Percentiles rank a stretch among this genome's conserved stretches.
These are phyloP conservation scores for Bruguiera sexangula DNA, from an alignment of 345 rosid species.

Conservation along the genomic window DNA sequence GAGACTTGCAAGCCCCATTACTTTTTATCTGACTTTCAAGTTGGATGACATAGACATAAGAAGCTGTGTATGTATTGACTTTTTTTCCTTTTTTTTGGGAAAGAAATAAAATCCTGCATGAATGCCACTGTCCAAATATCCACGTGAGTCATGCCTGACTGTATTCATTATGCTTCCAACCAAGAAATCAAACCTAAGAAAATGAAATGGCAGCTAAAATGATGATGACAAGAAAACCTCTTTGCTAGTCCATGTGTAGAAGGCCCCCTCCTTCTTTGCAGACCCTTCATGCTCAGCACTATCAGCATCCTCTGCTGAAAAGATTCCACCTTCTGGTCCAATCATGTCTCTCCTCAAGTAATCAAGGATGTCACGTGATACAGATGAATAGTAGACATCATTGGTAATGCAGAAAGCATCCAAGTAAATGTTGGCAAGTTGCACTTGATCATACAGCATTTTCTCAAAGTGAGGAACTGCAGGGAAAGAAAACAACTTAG, in stretches of 20 bases:
- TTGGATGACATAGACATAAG: too few species aligned
- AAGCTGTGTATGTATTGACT: too few species aligned
- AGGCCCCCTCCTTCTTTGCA: conserved; percentile 73
- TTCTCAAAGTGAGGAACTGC: conserved; percentile 99
- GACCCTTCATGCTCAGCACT: conserved; percentile 67
- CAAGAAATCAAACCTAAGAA: not conserved
- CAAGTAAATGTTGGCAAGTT: conserved; percentile 69
- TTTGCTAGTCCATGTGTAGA: conserved; percentile 70
- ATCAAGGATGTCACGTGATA: conserved; percentile 72
- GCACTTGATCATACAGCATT: conserved; percentile 93
- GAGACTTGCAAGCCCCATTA: too few species aligned
- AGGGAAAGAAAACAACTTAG: conserved; percentile 17
- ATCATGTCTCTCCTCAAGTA: conserved; percentile 92
- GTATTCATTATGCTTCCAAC: not conserved
- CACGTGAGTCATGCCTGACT: too few species aligned
- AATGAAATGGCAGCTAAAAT: not conserved
- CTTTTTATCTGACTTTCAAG: too few species aligned
- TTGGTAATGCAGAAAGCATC: conserved; percentile 71
- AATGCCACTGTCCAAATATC: too few species aligned
- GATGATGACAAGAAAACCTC: conserved; percentile 46
- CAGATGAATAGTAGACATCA: conserved; percentile 56
- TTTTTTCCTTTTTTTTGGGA: too few species aligned
- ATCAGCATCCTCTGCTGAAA: conserved; percentile 95
- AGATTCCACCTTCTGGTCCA: conserved; percentile 74
- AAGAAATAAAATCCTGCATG: too few species aligned